These are phyloP conservation scores for Scenedesmus sp. DNA, from an alignment of 163 green algal genomes.

Conservation along the genomic window DNA sequence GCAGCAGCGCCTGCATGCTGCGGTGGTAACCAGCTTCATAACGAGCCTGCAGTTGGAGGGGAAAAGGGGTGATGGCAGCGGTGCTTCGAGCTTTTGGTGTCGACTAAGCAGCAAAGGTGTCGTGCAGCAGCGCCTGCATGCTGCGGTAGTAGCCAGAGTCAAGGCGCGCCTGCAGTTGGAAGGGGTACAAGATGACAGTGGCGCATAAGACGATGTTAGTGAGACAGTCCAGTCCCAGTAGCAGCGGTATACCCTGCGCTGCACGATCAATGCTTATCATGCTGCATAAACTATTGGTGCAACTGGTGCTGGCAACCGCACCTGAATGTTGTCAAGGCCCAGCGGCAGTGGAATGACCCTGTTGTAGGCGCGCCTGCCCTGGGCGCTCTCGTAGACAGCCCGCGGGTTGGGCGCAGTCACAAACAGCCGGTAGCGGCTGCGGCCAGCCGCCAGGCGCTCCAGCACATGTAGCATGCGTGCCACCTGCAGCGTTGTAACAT, in stretches of 20 bases:
- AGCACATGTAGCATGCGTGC: constrained; percentile 17
- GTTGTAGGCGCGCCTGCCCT: neutral
- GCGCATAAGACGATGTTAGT: no score
- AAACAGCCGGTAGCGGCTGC: constrained; percentile 18
- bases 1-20: neutral
- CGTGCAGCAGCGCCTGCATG: constrained; percentile 15
- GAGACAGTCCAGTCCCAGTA: no score
- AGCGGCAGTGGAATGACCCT: constrained; percentile 22
- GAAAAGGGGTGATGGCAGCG: no score
- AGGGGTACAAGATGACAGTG: neutral
- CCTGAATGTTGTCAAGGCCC: constrained; percentile 26
- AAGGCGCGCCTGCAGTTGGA: neutral
- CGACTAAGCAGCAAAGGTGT: neutral
- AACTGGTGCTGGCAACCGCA: neutral
- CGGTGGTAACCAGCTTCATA: constrained; percentile 17
- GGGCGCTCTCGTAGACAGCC: neutral
- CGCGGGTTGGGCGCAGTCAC: neutral
- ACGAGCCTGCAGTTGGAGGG: neutral
- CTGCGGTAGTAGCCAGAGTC: constrained; percentile 25
- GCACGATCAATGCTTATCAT: neutral
- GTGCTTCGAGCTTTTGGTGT: no score
- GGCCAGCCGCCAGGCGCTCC: constrained; percentile 10
- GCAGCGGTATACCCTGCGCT: no score
- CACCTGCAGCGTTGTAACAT: constrained; percentile 18
- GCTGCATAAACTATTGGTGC: neutral